Base-by-base conservation (phyloP, 805 yeast species). In the Zygosaccharomyces bisporus region DNA sequence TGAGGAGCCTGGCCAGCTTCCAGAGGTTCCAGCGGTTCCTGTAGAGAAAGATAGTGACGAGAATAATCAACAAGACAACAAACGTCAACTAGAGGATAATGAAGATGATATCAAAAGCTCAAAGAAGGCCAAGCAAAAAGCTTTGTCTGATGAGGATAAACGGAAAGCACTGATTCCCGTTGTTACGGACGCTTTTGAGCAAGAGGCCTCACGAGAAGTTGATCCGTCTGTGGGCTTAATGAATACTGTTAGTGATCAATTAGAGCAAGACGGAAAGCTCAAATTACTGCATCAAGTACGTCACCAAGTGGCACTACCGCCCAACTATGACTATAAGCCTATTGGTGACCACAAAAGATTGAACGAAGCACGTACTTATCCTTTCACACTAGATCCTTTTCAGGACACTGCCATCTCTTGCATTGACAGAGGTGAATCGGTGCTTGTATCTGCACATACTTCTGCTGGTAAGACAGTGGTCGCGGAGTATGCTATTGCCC, bases 381-480 rank as follows among this genome's bases (percentile, higher is more conserved):
- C 98, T 0, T 93, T 93, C 67, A 79, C 81, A 0, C 74, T 93
- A 53, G 99, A 93, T 75, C 97, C 99, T 23, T 93, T 93, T 74
- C 99, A 93, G 71, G 96, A 93, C 55, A 90, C 96, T 14, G 86
- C 98, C 12, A 83, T 93, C 51, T 89, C 96, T 8, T 91, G 98
- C 69, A 93, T 93, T 52, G 98, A 93, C 64, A 76, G 98, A 61
- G 79, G 81, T 55, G 98, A 91, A 68, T 84, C 95, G 1, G 99
- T 93, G 18, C 73, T 93, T 55, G 99, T 93, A 4, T 89, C 97
- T 25, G 99, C 99, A 7, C 98, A 89, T 59, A 90, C 97, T 0
- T 89, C 96, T 40, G 97, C 97, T 8, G 97, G 97, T 70, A 90
- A 90, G 61, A 90, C 97, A 0, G 97, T 90, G 37, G 97, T 90